phyloP scores from a whole-genome alignment of 164 flowering plant species.

The Dillenia turbinata region DNA sequence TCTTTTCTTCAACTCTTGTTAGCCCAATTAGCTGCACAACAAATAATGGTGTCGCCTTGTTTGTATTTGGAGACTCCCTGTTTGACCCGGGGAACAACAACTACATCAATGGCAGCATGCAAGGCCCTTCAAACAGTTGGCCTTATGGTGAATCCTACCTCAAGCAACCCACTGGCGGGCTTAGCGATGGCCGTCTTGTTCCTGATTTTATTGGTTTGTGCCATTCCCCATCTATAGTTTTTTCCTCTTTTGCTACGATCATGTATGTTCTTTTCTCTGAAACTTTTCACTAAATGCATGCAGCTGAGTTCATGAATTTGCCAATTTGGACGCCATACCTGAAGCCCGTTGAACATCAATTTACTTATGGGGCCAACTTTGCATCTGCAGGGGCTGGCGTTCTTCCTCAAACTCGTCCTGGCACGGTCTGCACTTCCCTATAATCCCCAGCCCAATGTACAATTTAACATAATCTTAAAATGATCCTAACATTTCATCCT shows the following conservation, averaged over 20 bases:
- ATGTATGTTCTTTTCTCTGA: too few species aligned
- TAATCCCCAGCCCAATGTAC: too few species aligned
- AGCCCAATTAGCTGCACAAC: too few species aligned
- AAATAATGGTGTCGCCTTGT: neutral
- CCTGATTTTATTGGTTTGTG: conserved; percentile 20
- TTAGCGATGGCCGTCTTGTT: conserved; percentile 26
- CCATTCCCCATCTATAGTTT: neutral
- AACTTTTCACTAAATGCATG: neutral
- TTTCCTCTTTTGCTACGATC: too few species aligned
- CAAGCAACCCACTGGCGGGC: conserved; percentile 20
- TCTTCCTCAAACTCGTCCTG: conserved; percentile 12
- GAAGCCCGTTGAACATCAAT: conserved; percentile 7
- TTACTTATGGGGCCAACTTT: conserved; percentile 20
- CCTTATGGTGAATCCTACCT: conserved; percentile 29
- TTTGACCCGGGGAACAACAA: conserved; percentile 24
- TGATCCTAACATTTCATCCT: too few species aligned
- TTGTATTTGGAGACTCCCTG: conserved; percentile 25
- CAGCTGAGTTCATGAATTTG: conserved; percentile 20
- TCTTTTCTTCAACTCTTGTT: too few species aligned
- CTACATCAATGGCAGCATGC: conserved; percentile 3
- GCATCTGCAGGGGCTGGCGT: conserved; percentile 23
- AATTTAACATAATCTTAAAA: too few species aligned
- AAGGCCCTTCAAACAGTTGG: neutral
- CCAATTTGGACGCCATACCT: conserved; percentile 22
- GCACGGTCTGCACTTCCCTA: conserved; percentile 6